phyloP scores from a whole-genome alignment of 73 alveolate species.

The Effrenium voratum region DNA sequence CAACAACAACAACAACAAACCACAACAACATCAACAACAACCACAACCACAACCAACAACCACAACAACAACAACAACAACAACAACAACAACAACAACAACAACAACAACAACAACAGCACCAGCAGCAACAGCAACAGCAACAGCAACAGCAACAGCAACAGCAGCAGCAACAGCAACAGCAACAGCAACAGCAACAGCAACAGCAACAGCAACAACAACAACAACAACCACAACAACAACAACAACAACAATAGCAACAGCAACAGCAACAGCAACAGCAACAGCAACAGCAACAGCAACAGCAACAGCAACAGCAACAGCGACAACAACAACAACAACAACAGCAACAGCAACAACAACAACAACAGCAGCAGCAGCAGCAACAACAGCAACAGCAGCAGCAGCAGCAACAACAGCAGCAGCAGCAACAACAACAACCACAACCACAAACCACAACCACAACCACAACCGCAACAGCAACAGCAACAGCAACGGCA shows the following conservation, averaged over 20 bases:
- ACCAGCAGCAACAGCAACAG: not conserved
- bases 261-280: not conserved
- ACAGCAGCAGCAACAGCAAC: not conserved
- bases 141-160: slow-evolving; percentile 16
- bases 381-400: not conserved
- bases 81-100: slow-evolving; percentile 32
- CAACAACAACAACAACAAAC: not conserved
- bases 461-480: not conserved
- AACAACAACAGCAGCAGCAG: not conserved
- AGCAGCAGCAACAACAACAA: not conserved
- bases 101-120: slow-evolving; percentile 22
- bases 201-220: slow-evolving; percentile 16
- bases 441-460: not conserved
- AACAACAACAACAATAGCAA: slow-evolving; percentile 11
- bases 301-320: slow-evolving; percentile 21
- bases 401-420: not conserved
- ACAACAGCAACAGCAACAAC: not conserved
- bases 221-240: slow-evolving; percentile 26
- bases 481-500: not conserved
- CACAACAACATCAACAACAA: not conserved
- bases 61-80: not conserved
- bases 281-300: slow-evolving; percentile 2
- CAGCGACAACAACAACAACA: slow-evolving; percentile 8
- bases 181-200: slow-evolving; percentile 1
- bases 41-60: not conserved